Percentiles rank a stretch among this genome's conserved stretches.
phyloP scores from a whole-genome alignment of 2,329 filamentous ascomycete genomes.

The Penicillium paneum region DNA sequence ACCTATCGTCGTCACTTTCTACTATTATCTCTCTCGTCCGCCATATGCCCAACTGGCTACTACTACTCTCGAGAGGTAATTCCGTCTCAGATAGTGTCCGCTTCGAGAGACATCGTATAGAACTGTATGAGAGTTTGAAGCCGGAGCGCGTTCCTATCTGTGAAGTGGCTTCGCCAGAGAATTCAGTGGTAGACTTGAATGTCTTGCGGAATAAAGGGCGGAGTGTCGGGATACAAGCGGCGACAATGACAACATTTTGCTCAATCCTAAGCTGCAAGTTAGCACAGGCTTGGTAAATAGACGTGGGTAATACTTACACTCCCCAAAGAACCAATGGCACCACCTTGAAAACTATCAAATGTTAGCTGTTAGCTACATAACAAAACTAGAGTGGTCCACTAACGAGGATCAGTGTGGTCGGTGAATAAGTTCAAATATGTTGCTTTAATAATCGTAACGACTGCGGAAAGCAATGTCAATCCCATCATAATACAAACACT shows the following conservation, averaged over 20 bases:
- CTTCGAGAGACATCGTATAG: neutral
- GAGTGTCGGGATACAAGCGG: constrained; percentile 28
- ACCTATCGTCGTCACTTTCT: neutral
- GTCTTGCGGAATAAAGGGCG: constrained; percentile 25
- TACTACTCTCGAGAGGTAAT: constrained; percentile 6
- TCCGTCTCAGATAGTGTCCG: neutral
- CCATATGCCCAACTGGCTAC: constrained; percentile 8
- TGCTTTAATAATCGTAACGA: constrained; percentile 29
- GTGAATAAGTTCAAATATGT: constrained; percentile 26
- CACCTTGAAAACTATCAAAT: neutral
- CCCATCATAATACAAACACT: constrained; percentile 29
- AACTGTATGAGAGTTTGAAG: constrained; percentile 6
- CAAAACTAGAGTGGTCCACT: neutral
- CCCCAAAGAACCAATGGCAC: constrained; percentile 21
- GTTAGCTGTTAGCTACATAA: constrained; percentile 11
- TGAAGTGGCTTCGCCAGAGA: neutral
- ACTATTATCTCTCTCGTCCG: neutral
- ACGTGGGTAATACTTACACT: constrained; percentile 11
- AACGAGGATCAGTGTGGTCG: constrained; percentile 23
- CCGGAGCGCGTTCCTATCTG: neutral
- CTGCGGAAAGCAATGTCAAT: constrained; percentile 26
- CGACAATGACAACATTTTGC: constrained; percentile 31
- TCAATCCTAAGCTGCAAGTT: constrained; percentile 18
- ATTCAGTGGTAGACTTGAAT: constrained; percentile 10
- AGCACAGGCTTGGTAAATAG: neutral